Base-by-base conservation (phyloP, 306 rosid genomes). In the Hippophae gyantsensis region DNA sequence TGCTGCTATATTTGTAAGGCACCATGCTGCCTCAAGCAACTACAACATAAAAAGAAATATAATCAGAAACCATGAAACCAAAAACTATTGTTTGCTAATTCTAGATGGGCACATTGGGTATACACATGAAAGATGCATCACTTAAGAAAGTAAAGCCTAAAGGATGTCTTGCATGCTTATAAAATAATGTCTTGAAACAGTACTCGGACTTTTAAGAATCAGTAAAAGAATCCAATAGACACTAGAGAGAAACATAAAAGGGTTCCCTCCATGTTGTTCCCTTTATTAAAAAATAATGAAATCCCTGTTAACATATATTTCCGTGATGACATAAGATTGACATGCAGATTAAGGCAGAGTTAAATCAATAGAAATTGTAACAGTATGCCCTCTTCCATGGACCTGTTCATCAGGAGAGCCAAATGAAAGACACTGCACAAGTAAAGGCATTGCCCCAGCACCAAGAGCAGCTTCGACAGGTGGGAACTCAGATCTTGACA, bases 11-110 rank as follows among this genome's bases (percentile, higher is more conserved):
- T 92, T 88, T 58, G 96, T 92, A 46, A 92, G 90, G 77, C 96
- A 88, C 99, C 99, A 92, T 69, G 99, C 95, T 12, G 96, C 96
- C 86, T 92, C 99, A 55, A 85, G 95, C 82, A 88, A 84, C 96
- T 92, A 79, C 79, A 81, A 69, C 53, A 71, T 55, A 63, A 70
- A 55, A 72, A 68, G 3, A 12, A 13, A 74, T 67, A 62, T 53
- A 55, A 41, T 65, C 67, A 58, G 64, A 74, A 69, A 59, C 5
- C 18, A 41, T 46, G n/a, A 7, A 43, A 46, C 65, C 54, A 40
- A 13, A 2, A 43, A 25, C 48, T 25, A 38, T 32, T 32, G 14
- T 70, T 64, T 26, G 27, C 38, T 13, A 47, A 45, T 45, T 45
- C 48, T 6, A 45, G 48, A 2, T 3, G 48, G 52, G 11, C 52